phyloP scores from a whole-genome alignment of 2,329 filamentous ascomycete genomes.

The Phoma herbarum region DNA sequence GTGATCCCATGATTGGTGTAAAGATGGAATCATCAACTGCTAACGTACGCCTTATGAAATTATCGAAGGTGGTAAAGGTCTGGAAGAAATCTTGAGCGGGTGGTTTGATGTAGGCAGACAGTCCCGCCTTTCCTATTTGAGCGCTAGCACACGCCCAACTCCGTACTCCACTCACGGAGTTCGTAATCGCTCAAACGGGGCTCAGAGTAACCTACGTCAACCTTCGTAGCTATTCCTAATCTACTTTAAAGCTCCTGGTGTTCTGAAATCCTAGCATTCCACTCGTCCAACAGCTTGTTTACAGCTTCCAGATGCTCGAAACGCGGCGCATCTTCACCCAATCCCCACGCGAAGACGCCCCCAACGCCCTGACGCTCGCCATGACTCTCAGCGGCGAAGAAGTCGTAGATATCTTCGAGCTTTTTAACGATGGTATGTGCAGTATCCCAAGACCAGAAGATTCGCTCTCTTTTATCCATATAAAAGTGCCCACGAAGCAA shows the following conservation, averaged over 20 bases:
- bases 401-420: conserved; percentile 64
- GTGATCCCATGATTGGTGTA: conserved; percentile 47
- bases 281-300: conserved; percentile 12
- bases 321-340: conserved; percentile 69
- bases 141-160: conserved; percentile 4
- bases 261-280: neutral
- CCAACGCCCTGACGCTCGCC: conserved; percentile 59
- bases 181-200: neutral
- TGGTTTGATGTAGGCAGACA: neutral
- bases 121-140: neutral
- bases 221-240: neutral
- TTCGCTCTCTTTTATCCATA: conserved; percentile 65
- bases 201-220: neutral
- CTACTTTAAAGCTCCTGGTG: conserved; percentile 6
- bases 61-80: neutral
- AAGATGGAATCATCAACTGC: neutral
- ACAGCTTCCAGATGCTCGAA: conserved; percentile 52
- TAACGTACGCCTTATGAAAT: neutral
- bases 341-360: conserved; percentile 78
- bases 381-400: conserved; percentile 45
- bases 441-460: conserved; percentile 81
- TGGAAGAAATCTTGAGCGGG: neutral
- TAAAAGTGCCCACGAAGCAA: conserved; percentile 66
- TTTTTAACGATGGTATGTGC: conserved; percentile 67
- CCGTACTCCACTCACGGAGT: conserved; percentile 3